Percentiles rank a stretch among this genome's conserved stretches.
Evolutionary conservation across 2,329 filamentous ascomycete genomes (phyloP).

Genomic region (Corynespora cassiicola): DNA sequence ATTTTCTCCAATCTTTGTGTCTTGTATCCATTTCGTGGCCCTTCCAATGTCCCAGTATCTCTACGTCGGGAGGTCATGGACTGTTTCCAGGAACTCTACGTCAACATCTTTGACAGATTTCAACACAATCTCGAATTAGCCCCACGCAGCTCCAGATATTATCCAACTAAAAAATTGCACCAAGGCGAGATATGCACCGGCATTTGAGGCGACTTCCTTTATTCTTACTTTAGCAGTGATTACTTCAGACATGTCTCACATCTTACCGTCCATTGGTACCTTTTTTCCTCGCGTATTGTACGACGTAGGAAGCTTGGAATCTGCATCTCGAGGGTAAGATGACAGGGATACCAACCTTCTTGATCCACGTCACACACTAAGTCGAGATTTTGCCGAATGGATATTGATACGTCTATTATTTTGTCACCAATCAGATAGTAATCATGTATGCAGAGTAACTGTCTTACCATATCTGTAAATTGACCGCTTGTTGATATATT

Average conservation of each 20-base stretch:
- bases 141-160: slow-evolving; percentile 9
- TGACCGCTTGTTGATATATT: slow-evolving; percentile 6
- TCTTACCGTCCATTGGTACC: slow-evolving; percentile 6
- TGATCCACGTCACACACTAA: slow-evolving; percentile 10
- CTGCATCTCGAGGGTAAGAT: slow-evolving; percentile 9
- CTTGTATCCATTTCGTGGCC: too few relatives aligned
- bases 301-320: slow-evolving; percentile 10
- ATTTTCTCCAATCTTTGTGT: too few relatives aligned
- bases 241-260: background rate
- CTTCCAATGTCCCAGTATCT: too few relatives aligned
- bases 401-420: slow-evolving; percentile 8
- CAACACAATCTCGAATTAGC: too few relatives aligned
- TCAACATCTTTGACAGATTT: too few relatives aligned
- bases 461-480: slow-evolving; percentile 11
- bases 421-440: background rate
- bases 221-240: background rate
- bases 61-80: too few relatives aligned
- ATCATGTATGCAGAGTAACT: background rate
- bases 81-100: too few relatives aligned
- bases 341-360: slow-evolving; percentile 9
- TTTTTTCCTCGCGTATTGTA: slow-evolving; percentile 4
- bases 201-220: slow-evolving; percentile 11
- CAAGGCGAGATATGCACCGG: slow-evolving; percentile 14
- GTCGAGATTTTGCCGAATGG: slow-evolving; percentile 10
- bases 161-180: slow-evolving; percentile 15